Conservation (phyloP, 2,329 filamentous ascomycete species). For the Clonostachys byssicola region DNA sequence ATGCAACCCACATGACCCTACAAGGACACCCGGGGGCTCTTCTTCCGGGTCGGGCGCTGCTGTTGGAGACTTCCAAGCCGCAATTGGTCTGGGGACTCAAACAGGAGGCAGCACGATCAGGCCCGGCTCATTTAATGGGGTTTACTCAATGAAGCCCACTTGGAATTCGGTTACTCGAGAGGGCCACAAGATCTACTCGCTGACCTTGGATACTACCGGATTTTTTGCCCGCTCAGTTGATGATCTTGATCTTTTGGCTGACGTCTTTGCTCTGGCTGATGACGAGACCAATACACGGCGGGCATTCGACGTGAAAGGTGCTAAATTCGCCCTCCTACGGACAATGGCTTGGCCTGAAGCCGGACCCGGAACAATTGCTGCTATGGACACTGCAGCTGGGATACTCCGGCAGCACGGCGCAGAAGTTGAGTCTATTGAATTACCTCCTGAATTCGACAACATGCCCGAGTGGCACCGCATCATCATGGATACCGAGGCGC, state of each 20-base stretch:
- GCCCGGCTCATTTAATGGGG: slow-evolving; percentile 57
- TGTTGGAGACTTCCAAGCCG: slow-evolving; percentile 56
- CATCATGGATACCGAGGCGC: slow-evolving; percentile 47
- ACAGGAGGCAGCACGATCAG: slow-evolving; percentile 58
- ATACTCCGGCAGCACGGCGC: slow-evolving; percentile 44
- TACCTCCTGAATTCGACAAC: slow-evolving; percentile 42
- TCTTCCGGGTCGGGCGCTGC: slow-evolving; percentile 60
- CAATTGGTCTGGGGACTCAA: slow-evolving; percentile 55
- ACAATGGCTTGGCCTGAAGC: slow-evolving; percentile 47
- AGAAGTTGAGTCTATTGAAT: slow-evolving; percentile 47
- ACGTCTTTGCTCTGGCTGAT: slow-evolving; percentile 46
- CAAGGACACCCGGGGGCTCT: slow-evolving; percentile 59
- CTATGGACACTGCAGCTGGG: slow-evolving; percentile 31
- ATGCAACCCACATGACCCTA: slow-evolving; percentile 56
- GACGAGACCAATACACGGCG: slow-evolving; percentile 25
- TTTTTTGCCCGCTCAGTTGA: slow-evolving; percentile 49
- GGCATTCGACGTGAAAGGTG: slow-evolving; percentile 31
- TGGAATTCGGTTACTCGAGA: slow-evolving; percentile 54
- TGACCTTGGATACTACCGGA: slow-evolving; percentile 49
- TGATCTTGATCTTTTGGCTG: slow-evolving; percentile 50
- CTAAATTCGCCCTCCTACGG: slow-evolving; percentile 49
- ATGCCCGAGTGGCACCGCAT: slow-evolving; percentile 46
- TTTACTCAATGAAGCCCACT: slow-evolving; percentile 39
- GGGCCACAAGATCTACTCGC: slow-evolving; percentile 39
- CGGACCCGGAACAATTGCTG: slow-evolving; percentile 33